Evolutionary conservation across 2,329 filamentous ascomycete species (phyloP), one percentile per base, ranked within the genome.

Genomic region (Ophiosphaerella korrae): DNA sequence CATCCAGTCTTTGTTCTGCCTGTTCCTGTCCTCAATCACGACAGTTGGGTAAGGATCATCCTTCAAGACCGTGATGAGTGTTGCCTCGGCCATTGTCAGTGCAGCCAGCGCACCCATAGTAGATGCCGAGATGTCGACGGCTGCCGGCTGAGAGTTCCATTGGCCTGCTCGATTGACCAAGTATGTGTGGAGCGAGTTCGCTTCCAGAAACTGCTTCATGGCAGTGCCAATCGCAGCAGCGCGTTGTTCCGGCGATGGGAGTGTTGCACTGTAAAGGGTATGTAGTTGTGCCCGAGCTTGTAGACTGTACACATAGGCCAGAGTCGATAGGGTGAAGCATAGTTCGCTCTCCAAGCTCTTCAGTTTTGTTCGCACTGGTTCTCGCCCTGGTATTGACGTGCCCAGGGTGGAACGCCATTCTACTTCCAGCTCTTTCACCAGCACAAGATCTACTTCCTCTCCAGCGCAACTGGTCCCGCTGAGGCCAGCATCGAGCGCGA

Each of bases 1-100:
- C 92, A 97, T 97, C 93, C 93, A 99, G 60, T 97, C 93, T 54
- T 84, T 91, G 72, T 92, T 91, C 60, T 88, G 86, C 45, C 87
- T 84, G 68, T 96, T 95, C 41, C 92, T 83, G 49, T 88, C 85
- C 64, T 96, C 90, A 1, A 91, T 86, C 2, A 96, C 88, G 6
- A 87, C 84, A 1, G 88, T 86, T 1, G 93, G 88, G 67, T 97
- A 97, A 0, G 93, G 92, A 66, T 99, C 94, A 68, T 97, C 93
- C 64, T 97, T 97, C 42, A 96, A 74, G 1, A 97, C 91, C 0
- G 91, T 91, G 1, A 97, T 83, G 1, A 97, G 81, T 0, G 92
- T 97, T 0, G 92, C 92, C 74, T 97, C 93, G 2, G 92, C 91
- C 29, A 94, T 80, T 0, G 90, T 86, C 3, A 97, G 80, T 9